Evolutionary conservation across 306 rosid genomes (phyloP).

Genomic region (Fagus sylvatica): DNA sequence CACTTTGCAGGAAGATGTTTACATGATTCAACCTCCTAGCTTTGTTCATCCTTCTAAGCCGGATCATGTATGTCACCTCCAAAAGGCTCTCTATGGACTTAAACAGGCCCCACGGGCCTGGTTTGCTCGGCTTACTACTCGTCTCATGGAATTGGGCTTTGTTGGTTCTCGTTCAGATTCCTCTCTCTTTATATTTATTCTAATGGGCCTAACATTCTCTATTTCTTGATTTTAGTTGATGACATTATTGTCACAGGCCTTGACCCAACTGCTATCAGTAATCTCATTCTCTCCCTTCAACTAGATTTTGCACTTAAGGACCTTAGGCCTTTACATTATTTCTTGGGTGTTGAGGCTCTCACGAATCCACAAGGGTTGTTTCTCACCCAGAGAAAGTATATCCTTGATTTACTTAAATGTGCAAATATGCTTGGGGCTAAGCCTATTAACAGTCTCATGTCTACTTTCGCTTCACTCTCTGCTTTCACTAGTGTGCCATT

Average conservation of each 20-base stretch:
- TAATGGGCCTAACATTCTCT: neutral
- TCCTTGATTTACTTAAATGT: neutral
- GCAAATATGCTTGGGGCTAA: neutral
- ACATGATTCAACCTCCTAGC: neutral
- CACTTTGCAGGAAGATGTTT: neutral
- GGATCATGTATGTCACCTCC: neutral
- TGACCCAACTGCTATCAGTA: neutral
- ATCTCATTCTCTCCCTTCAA: neutral
- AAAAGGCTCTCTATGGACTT: neutral
- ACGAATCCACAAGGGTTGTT: neutral
- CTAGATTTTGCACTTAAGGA: neutral
- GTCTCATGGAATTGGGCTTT: neutral
- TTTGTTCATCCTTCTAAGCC: neutral
- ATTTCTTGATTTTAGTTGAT: neutral
- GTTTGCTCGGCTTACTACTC: neutral
- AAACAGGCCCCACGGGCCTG: neutral
- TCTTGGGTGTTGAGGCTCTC: neutral
- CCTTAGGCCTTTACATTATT: neutral
- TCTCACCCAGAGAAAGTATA: neutral
- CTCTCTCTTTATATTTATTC: neutral
- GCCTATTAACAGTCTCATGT: neutral
- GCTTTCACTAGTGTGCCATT: no score
- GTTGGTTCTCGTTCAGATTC: neutral
- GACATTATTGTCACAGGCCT: neutral
- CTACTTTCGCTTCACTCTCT: no score